Base-by-base conservation (phyloP, 2,329 filamentous ascomycete species). In the Fusarium albosuccineum region DNA sequence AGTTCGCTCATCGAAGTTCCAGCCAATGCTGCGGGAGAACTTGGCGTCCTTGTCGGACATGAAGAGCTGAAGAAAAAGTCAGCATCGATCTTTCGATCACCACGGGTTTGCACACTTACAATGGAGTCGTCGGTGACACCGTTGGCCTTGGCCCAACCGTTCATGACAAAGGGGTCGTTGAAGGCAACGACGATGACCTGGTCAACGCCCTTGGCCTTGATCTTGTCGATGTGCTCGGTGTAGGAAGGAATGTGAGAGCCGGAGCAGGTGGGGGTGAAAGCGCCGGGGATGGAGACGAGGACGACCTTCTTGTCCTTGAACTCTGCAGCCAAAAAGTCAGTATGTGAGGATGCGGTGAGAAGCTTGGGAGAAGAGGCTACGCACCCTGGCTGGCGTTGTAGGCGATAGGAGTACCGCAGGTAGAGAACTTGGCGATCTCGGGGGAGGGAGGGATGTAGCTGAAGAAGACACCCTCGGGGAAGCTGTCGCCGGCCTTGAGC, bases 61-160 rank as follows among this genome's bases (percentile, higher is more conserved):
- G 84, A 97, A 96, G 73, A 96, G 85, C 85, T 87, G 44, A 44
- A n/a, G 11, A 30, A 17, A 22, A 4, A 7, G 57, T 66, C 60
- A 66, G 58, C 27, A 44, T 36, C n/a, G 22, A 62, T 27, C 11
- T 50, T 27, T 51, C 34, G 26, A 17, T 33, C 9, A 30, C 10
- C 22, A 33, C 36, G 9, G 11, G 36, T 10, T 42, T 17, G 22
- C 4, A 29, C 54, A 78, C 85, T 72, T 72, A 87, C 85, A 69
- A 88, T 85, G 60, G 79, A 85, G 72, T 95, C 90, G 68, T 89
- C 88, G 76, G 87, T 90, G 76, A 95, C 85, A 54, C 86, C 85
- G 82, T 97, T 95, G 76, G 93, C 93, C 87, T 97, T 97, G 81
- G 89, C 91, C 92, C 92, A 96, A 56, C 92, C 93, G 73, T 89